Evolutionary conservation across 2,329 filamentous ascomycete genomes (phyloP).

Genomic region (Curvularia lunata): DNA sequence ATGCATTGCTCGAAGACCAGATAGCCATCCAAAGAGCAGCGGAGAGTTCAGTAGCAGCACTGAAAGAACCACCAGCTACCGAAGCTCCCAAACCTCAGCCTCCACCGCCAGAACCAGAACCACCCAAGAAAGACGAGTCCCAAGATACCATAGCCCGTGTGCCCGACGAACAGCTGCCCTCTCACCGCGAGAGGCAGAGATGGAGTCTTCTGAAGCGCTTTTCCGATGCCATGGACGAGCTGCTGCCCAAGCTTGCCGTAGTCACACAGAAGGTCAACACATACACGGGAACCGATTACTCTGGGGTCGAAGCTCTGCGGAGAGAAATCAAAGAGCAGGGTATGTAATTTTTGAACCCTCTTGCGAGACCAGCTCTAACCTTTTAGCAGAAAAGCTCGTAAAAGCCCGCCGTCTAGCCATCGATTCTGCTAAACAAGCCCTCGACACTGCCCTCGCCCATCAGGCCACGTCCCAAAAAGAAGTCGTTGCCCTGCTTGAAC

Average conservation of each 20-base stretch:
- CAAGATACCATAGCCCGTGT: slow-evolving; percentile 42
- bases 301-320: slow-evolving; percentile 86
- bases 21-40: slow-evolving; percentile 14
- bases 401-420: slow-evolving; percentile 69
- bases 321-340: slow-evolving; percentile 73
- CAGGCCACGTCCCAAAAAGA: slow-evolving; percentile 92
- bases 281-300: slow-evolving; percentile 85
- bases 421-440: slow-evolving; percentile 72
- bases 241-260: slow-evolving; percentile 83
- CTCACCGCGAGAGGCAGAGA: slow-evolving; percentile 59
- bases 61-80: slow-evolving; percentile 4
- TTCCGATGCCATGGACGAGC: slow-evolving; percentile 80
- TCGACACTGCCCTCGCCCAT: slow-evolving; percentile 82
- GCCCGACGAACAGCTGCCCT: slow-evolving; percentile 56
- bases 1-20: slow-evolving; percentile 21
- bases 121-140: slow-evolving; percentile 17
- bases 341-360: slow-evolving; percentile 35
- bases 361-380: slow-evolving; percentile 16
- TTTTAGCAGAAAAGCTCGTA: slow-evolving; percentile 58
- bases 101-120: slow-evolving; percentile 8
- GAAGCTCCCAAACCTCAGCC: slow-evolving; percentile 15
- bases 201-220: slow-evolving; percentile 67
- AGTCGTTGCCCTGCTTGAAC: slow-evolving; percentile 89
- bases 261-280: slow-evolving; percentile 91
- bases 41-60: slow-evolving; percentile 11